These are phyloP conservation scores for Magnaporthales sp. DNA, from an alignment of 2,329 filamentous ascomycete species.

Conservation along the genomic window DNA sequence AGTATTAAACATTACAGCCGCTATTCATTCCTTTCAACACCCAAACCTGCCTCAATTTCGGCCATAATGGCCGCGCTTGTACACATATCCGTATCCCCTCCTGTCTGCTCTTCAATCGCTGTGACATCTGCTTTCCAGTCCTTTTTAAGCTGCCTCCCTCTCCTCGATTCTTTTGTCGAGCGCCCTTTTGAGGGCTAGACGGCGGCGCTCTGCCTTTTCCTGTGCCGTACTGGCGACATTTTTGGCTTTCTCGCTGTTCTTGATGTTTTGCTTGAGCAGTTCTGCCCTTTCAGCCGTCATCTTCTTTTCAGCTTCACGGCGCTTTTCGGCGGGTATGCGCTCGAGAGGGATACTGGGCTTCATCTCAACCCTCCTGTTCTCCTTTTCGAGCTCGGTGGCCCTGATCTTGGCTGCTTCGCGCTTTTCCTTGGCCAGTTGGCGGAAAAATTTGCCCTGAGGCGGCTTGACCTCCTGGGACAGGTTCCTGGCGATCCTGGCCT, in stretches of 20 bases:
- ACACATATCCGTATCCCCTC: too few species aligned
- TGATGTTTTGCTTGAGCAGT: background rate
- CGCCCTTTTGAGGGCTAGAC: background rate
- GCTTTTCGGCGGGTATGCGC: background rate
- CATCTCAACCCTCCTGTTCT: background rate
- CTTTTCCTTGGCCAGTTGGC: background rate
- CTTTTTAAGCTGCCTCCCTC: background rate
- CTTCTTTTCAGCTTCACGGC: background rate
- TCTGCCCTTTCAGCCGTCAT: background rate
- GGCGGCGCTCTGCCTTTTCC: background rate
- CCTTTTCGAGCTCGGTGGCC: background rate
- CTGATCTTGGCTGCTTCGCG: background rate
- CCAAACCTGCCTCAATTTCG: too few species aligned
- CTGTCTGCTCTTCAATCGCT: too few species aligned
- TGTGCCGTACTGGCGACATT: background rate
- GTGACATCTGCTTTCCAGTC: background rate
- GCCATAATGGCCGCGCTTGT: too few species aligned
- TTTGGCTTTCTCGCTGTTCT: background rate
- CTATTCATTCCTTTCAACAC: too few species aligned
- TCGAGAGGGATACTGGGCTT: background rate
- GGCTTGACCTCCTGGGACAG: background rate
- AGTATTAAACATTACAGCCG: too few species aligned
- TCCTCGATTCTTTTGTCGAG: background rate
- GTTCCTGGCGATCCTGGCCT: background rate
- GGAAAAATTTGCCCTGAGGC: background rate